Evolutionary conservation across 116 monocot species (phyloP).

Genomic region (Posidonia oceanica): DNA sequence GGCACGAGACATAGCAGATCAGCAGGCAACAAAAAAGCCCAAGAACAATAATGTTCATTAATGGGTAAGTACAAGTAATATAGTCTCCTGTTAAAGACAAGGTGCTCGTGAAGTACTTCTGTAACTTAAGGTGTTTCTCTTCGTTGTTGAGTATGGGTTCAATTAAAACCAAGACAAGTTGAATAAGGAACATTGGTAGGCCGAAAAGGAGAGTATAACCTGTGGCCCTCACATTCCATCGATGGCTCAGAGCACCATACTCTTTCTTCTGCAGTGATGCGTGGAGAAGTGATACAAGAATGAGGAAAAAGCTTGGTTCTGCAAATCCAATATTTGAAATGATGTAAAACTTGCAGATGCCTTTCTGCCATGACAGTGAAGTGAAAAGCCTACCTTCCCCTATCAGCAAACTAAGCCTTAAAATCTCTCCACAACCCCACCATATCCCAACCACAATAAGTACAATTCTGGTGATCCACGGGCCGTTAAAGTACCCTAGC

Average conservation of each 20-base stretch:
- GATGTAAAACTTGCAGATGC: constrained; percentile 75
- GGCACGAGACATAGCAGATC: constrained; percentile 40
- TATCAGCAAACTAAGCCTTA: constrained; percentile 50
- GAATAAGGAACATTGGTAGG: constrained; percentile 50
- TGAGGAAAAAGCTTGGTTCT: constrained; percentile 75
- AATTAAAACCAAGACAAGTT: constrained; percentile 45
- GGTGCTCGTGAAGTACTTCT: constrained; percentile 34
- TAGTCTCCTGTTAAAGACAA: constrained; percentile 14
- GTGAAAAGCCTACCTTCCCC: constrained; percentile 32
- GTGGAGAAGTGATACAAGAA: constrained; percentile 65
- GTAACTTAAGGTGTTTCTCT: constrained; percentile 13
- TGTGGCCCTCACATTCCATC: constrained; percentile 60
- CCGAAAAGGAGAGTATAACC: constrained; percentile 32
- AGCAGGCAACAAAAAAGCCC: constrained; percentile 46
- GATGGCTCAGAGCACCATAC: constrained; percentile 40
- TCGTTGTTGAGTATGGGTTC: constrained; percentile 32
- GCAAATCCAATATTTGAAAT: constrained; percentile 87
- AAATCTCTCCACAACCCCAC: constrained; percentile 71
- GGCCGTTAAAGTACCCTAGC: constrained; percentile 84
- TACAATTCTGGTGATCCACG: constrained; percentile 66
- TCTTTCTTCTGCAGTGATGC: constrained; percentile 59
- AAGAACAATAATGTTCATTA: constrained; percentile 60
- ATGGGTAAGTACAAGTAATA: constrained; percentile 65
- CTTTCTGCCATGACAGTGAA: constrained; percentile 41
- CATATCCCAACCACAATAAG: constrained; percentile 65